Percentiles rank a stretch among this genome's conserved stretches.
Evolutionary conservation across 345 rosid genomes (phyloP).

Genomic region (Physaria fendleri): DNA sequence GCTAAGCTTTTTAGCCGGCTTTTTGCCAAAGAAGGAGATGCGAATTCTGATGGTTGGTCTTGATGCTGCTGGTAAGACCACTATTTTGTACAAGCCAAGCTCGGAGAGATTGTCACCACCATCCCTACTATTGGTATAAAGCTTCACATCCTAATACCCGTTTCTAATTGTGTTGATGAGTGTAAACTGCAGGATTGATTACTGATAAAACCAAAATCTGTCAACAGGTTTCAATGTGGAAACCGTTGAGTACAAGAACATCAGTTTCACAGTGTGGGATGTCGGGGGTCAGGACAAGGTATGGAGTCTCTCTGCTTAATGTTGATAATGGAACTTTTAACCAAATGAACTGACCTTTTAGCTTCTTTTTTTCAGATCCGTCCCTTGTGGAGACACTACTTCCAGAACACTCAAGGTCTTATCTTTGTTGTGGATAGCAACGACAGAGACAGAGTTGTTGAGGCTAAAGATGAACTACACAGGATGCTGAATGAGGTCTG

Average conservation of each 20-base stretch:
- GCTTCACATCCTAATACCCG: not conserved
- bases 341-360: too few species aligned
- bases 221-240: constrained; percentile 76
- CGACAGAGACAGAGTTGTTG: constrained; percentile 55
- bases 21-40: constrained; percentile 79
- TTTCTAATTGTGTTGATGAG: not conserved
- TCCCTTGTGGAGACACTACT: constrained; percentile 70
- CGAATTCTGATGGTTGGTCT: constrained; percentile 86
- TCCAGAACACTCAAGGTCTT: constrained; percentile 81
- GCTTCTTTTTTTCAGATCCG: constrained; percentile 45
- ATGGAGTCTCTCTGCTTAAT: too few species aligned
- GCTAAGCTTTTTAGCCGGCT: constrained; percentile 66
- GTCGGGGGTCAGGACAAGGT: constrained; percentile 96
- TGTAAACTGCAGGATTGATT: not conserved
- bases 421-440: constrained; percentile 88
- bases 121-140: constrained; percentile 74
- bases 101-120: constrained; percentile 78
- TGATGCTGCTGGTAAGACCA: constrained; percentile 83
- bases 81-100: constrained; percentile 75
- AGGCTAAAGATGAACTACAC: constrained; percentile 69
- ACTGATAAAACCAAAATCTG: not conserved
- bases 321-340: too few species aligned
- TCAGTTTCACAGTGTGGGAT: constrained; percentile 65
- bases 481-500: constrained; percentile 73
- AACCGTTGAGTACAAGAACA: constrained; percentile 86